phyloP scores from a whole-genome alignment of 2,329 filamentous ascomycete genomes.

The Colletotrichum tropicicola region DNA sequence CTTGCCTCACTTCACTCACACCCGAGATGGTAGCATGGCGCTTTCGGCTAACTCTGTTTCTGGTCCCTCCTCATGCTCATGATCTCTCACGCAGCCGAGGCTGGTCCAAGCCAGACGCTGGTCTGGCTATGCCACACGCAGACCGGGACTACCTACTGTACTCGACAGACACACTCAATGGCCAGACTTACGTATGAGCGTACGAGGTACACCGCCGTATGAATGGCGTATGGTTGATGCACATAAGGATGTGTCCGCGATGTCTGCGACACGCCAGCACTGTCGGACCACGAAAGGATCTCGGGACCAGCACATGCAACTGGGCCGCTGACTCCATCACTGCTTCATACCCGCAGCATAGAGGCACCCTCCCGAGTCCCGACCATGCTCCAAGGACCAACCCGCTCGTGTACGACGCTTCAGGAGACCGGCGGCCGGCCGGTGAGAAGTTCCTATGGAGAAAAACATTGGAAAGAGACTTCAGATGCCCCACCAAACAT shows the following conservation, averaged over 20 bases:
- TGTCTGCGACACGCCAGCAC: background rate
- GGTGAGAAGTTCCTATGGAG: background rate
- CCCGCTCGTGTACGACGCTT: conserved; percentile 1
- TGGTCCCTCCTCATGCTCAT: no score
- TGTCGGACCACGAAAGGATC: background rate
- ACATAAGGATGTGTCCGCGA: background rate
- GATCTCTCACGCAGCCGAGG: no score
- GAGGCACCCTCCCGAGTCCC: background rate
- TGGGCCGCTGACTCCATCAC: background rate
- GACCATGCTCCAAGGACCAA: background rate
- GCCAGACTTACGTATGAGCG: no score
- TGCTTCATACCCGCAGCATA: background rate
- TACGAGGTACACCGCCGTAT: no score
- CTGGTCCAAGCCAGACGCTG: no score
- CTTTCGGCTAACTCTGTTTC: no score
- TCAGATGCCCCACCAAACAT: background rate
- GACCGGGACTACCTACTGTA: no score
- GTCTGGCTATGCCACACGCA: no score
- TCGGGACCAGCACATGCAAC: background rate
- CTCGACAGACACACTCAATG: no score
- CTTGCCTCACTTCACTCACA: no score
- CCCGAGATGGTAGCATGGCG: no score
- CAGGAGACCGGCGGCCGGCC: background rate
- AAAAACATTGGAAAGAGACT: background rate
- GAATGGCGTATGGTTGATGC: background rate